Evolutionary conservation across 139 green algal genomes (phyloP), one percentile per base, ranked within the genome.

Genomic region (Zygnema circumcarinatum): DNA sequence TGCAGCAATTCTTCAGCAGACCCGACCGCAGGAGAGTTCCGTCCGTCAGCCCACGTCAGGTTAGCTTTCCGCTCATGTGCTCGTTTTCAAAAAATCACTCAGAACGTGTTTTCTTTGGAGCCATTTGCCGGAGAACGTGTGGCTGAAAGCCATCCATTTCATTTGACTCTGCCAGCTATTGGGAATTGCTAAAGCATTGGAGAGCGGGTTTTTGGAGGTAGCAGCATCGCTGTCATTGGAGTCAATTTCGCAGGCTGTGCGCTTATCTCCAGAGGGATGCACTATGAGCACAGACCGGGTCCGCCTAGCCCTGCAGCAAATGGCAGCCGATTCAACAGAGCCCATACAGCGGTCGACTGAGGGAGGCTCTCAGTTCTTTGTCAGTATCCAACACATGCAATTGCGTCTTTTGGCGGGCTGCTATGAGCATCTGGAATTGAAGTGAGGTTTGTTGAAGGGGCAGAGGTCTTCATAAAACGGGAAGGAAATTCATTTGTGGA

Each of bases 361-460:
- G 7, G 47, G 76, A 41, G 76, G 76, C 33, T 42, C 35, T 11
- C 76, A 84, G 35, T 84, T 79, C 68, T 42, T 84, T 39, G 68
- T 84, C 35, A 41, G 76, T 84, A 84, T 84, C 76, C 76, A 25
- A 25, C 47, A 62, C n/a, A n/a, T n/a, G n/a, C n/a, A n/a, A n/a
- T n/a, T n/a, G n/a, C n/a, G n/a, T n/a, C n/a, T n/a, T n/a, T n/a
- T n/a, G n/a, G n/a, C n/a, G n/a, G n/a, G n/a, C n/a, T n/a, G n/a
- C n/a, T n/a, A n/a, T n/a, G n/a, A n/a, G n/a, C n/a, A n/a, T n/a
- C n/a, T n/a, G n/a, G n/a, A n/a, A n/a, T n/a, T n/a, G n/a, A n/a
- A n/a, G n/a, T n/a, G n/a, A n/a, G n/a, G n/a, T n/a, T n/a, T n/a
- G n/a, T n/a, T n/a, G n/a, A n/a, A n/a, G n/a, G n/a, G n/a, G n/a